Evolutionary conservation across 352 stramenopile species (phyloP).

Genomic region (Bremia lactucae): DNA sequence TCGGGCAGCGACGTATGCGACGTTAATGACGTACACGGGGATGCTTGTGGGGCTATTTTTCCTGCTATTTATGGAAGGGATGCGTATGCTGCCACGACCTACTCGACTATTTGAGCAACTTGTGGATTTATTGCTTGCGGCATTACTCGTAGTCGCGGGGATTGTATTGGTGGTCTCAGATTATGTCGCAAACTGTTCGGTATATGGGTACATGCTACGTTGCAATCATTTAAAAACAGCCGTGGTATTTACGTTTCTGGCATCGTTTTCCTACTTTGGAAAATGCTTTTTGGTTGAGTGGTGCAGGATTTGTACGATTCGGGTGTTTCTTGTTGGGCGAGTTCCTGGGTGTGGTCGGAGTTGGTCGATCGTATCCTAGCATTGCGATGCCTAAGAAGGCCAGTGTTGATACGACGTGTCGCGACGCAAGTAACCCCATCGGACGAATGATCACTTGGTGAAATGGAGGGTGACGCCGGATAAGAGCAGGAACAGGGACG

Average conservation of each 20-base stretch:
- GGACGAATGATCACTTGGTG: constrained; percentile 36
- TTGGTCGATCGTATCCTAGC: constrained; percentile 18
- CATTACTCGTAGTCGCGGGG: constrained; percentile 47
- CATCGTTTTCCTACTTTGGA: constrained; percentile 37
- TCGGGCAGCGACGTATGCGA: constrained; percentile 41
- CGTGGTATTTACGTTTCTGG: constrained; percentile 60
- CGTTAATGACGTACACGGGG: constrained; percentile 49
- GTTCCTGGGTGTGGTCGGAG: not conserved
- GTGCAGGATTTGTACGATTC: not conserved
- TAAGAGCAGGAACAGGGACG: constrained; percentile 41
- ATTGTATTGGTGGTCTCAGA: constrained; percentile 61
- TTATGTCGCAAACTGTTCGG: constrained; percentile 47
- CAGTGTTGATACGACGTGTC: constrained; percentile 41
- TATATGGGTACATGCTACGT: constrained; percentile 64
- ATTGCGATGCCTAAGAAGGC: constrained; percentile 35
- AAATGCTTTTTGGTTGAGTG: constrained; percentile 40
- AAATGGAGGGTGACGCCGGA: constrained; percentile 50
- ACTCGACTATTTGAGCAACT: constrained; percentile 34
- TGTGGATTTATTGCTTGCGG: constrained; percentile 41
- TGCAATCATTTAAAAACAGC: constrained; percentile 38
- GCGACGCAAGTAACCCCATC: constrained; percentile 36
- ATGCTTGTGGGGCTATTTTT: constrained; percentile 55
- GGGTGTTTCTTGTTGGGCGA: not conserved
- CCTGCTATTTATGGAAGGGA: constrained; percentile 33
- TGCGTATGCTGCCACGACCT: constrained; percentile 31